Percentiles rank a stretch among this genome's conserved stretches.
Evolutionary conservation across 2,329 filamentous ascomycete genomes (phyloP).

Genomic region (Penicillium sp.): DNA sequence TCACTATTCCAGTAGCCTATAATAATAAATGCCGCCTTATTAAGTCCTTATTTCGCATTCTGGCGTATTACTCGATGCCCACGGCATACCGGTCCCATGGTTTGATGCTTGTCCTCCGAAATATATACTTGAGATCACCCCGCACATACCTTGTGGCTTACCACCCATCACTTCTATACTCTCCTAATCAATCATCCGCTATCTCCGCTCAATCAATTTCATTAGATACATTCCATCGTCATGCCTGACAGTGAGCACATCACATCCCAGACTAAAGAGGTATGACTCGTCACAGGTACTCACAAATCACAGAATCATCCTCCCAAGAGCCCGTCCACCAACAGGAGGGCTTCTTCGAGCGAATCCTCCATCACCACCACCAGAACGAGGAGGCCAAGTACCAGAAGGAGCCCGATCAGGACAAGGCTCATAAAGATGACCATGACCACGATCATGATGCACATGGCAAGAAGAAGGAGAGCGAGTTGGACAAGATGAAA

Average conservation of each 20-base stretch:
- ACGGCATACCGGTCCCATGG: conserved; percentile 6
- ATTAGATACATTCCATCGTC: not conserved
- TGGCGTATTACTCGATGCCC: not conserved
- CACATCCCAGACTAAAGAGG: not conserved
- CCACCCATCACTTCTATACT: not conserved
- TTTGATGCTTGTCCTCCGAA: not conserved
- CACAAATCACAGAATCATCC: conserved; percentile 8
- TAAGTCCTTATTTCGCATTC: not conserved
- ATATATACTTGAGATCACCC: not conserved
- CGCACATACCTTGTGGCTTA: not conserved
- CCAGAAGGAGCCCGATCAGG: conserved; percentile 4
- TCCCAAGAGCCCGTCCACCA: conserved; percentile 11
- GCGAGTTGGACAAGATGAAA: conserved; percentile 22
- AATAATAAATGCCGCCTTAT: conserved; percentile 14
- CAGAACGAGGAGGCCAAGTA: conserved; percentile 5
- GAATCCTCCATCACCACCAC: conserved; percentile 20
- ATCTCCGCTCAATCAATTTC: not conserved
- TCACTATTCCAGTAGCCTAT: conserved; percentile 19
- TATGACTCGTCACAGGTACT: not conserved
- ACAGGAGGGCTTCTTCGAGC: conserved; percentile 27
- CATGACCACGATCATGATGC: conserved; percentile 7
- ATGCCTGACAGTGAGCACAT: conserved; percentile 24
- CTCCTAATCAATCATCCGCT: not conserved
- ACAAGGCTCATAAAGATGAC: conserved; percentile 13
- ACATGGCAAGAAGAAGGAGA: conserved; percentile 13